Evolutionary conservation across 441 rosid species (phyloP).

Genomic region (Cnidoscolus chayamansa): DNA sequence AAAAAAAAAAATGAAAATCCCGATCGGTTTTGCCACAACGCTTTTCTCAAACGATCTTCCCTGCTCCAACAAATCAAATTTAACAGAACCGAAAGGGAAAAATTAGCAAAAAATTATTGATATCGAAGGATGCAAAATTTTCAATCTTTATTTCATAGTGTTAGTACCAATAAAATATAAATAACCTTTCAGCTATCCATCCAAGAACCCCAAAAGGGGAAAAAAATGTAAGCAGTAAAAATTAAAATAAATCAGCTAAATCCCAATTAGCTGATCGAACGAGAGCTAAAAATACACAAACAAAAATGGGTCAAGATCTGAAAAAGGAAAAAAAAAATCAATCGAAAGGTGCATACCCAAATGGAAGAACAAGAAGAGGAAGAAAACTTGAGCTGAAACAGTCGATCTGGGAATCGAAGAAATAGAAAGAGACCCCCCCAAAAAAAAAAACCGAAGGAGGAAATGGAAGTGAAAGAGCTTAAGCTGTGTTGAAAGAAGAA

Average conservation of each 20-base stretch:
- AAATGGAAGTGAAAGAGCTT: not conserved
- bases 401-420: slow-evolving; percentile 11
- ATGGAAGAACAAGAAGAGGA: not conserved
- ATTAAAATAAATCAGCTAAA: slow-evolving; percentile 7
- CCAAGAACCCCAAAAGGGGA: not conserved
- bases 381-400: not conserved
- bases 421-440: not conserved
- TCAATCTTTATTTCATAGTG: not conserved
- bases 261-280: not conserved
- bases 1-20: slow-evolving; percentile 7
- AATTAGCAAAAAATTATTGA: not conserved
- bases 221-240: not conserved
- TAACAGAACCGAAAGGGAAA: not conserved
- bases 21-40: slow-evolving; percentile 7
- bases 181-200: slow-evolving; percentile 4
- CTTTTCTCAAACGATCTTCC: not conserved
- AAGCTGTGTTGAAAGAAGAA: not conserved
- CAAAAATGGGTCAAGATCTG: slow-evolving; percentile 1
- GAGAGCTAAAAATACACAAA: not conserved
- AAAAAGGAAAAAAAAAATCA: not conserved
- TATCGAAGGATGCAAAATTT: not conserved
- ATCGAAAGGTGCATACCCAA: slow-evolving; percentile 5
- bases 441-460: not conserved
- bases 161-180: not conserved
- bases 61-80: not conserved